Base-by-base conservation (phyloP, 768 basidiomycete genomes). In the Amanita subjunquillea region DNA sequence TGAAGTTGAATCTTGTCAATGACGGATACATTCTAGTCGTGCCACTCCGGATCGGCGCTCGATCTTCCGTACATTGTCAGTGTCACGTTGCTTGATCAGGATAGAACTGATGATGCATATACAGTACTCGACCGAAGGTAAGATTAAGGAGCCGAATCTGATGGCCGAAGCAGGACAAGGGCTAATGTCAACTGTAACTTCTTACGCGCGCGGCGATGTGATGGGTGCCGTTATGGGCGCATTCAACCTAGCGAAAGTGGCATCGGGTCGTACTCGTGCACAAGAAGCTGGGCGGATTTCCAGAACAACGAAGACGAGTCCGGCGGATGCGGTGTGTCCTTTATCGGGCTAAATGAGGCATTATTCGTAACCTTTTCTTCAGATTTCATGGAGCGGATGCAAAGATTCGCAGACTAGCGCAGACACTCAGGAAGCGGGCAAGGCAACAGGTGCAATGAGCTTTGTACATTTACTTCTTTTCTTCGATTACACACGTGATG, bases 71-170 rank as follows among this genome's bases (percentile, higher is more conserved):
- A 84, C 65, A 73, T 79, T 37, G 83, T 86, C 66, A 37, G 73
- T 55, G 23, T 17, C 15, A 22, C 6, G 36, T 51, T 13, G 46
- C 41, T 51, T 17, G 13, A 37, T 51, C 41, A 40, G 29, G 1
- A 12, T 51, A 20, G 23, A 30, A 30, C 34, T 47, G 12, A 53
- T 36, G 49, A 49, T 13, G 43, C 10, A 53, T 15, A 41, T 17
- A 32, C 55, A 88, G 82, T 97, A 97, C 69, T 91, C 91, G 20
- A 95, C 92, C 6, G 91, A 97, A 69, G 93, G 93, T 46, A 92
- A 90, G 63, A 70, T 97, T 63, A 96, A 97, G 66, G 92, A 96
- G 63, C 92, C 94, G 32, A 94, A 96, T 62, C 69, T 92, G 13
- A 82, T 83, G 9, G 77, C 83, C 7, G 92, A 90, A 62, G 93